phyloP scores from a whole-genome alignment of 2,329 filamentous ascomycete species.

The Calonectria ilicicola region DNA sequence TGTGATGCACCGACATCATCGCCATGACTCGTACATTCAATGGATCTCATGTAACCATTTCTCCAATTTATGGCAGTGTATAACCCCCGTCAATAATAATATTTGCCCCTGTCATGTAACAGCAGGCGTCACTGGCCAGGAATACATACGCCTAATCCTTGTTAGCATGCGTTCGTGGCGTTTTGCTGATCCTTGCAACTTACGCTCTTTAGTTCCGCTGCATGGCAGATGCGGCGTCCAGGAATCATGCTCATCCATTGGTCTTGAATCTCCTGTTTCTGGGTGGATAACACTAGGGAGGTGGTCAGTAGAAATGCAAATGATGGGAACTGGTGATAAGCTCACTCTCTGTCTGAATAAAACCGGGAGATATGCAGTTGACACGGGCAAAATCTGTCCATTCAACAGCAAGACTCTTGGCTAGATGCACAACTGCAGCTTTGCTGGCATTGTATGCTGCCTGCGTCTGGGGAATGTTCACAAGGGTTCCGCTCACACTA shows the following conservation, averaged over 20 bases:
- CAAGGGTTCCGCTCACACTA: neutral
- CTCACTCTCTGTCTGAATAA: constrained; percentile 1
- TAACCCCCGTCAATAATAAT: neutral
- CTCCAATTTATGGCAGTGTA: neutral
- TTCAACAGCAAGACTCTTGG: constrained; percentile 12
- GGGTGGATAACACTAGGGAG: neutral
- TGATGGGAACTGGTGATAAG: neutral
- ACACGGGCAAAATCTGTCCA: constrained; percentile 18
- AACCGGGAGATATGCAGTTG: constrained; percentile 17
- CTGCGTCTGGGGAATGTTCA: constrained; percentile 13
- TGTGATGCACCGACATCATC: too few relatives aligned
- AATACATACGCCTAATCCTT: neutral
- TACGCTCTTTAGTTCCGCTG: neutral
- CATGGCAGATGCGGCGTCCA: neutral
- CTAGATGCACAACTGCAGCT: constrained; percentile 8
- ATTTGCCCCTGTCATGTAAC: neutral
- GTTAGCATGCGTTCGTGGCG: neutral
- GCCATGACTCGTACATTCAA: too few relatives aligned
- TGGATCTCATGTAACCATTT: neutral
- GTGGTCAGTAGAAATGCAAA: neutral
- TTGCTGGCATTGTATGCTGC: constrained; percentile 13
- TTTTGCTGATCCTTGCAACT: neutral
- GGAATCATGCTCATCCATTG: constrained; percentile 1
- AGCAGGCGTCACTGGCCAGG: neutral
- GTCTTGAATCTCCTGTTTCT: neutral